Evolutionary conservation across 768 basidiomycete genomes (phyloP).

Genomic region (Tylopilus sp.): DNA sequence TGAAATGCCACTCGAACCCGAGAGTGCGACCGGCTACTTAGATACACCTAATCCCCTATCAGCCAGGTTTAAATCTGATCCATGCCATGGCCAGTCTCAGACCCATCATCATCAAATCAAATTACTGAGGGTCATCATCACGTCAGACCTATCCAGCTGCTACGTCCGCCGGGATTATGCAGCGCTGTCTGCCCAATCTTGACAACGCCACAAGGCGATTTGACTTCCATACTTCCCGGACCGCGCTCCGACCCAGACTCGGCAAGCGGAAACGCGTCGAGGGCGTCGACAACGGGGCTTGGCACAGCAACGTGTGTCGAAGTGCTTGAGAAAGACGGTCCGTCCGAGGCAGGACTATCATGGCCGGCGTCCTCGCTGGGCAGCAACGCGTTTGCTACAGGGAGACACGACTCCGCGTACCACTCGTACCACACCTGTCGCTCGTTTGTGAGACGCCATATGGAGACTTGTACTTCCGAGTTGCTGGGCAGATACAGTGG

Average conservation of each 20-base stretch:
- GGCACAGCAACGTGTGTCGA: conserved; percentile 35
- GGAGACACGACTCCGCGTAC: conserved; percentile 91
- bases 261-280: conserved; percentile 38
- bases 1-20: no score
- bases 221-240: conserved; percentile 5
- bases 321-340: conserved; percentile 27
- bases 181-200: conserved; percentile 94
- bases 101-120: no score
- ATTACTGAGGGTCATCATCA: no score
- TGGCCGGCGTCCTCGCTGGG: conserved; percentile 17
- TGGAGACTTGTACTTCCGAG: conserved; percentile 86
- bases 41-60: not conserved
- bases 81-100: not conserved
- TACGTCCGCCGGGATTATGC: conserved; percentile 87
- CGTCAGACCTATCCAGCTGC: conserved; percentile 86
- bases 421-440: conserved; percentile 98
- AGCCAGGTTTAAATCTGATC: not conserved
- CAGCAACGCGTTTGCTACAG: conserved; percentile 42
- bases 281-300: conserved; percentile 72
- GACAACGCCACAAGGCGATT: conserved; percentile 45
- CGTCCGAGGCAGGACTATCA: conserved; percentile 15
- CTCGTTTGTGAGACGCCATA: conserved; percentile 91
- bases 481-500: conserved; percentile 91
- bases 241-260: conserved; percentile 8
- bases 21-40: no score